A percentile compares a stretch with the other conserved stretches of the same genome.
phyloP scores from a whole-genome alignment of 2,329 filamentous ascomycete genomes.

The Ascochyta pisi region DNA sequence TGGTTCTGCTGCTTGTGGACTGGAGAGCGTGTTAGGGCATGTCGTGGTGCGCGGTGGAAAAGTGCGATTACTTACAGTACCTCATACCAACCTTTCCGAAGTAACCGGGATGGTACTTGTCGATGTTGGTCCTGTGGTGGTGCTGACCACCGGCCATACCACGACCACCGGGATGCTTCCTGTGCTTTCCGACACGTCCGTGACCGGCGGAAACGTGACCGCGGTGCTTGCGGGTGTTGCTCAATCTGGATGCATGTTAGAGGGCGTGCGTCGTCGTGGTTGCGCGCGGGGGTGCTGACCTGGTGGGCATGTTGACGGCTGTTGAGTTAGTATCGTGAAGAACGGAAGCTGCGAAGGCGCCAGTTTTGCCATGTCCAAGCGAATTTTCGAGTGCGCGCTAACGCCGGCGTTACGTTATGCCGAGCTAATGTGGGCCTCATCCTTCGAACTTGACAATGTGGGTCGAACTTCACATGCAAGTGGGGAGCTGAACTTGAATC shows the following conservation, averaged over 20 bases:
- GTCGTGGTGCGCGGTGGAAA: conserved; percentile 53
- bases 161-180: conserved; percentile 79
- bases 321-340: conserved; percentile 38
- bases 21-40: conserved; percentile 28
- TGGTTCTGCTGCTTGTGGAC: conserved; percentile 94
- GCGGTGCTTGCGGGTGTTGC: conserved; percentile 62
- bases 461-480: conserved; percentile 1
- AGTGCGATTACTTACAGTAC: conserved; percentile 24
- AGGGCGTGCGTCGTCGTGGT: not conserved
- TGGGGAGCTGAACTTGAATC: not conserved
- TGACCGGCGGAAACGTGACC: conserved; percentile 98
- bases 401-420: not conserved
- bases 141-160: conserved; percentile 98
- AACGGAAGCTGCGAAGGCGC: conserved; percentile 3
- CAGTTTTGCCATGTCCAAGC: conserved; percentile 13
- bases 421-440: not conserved
- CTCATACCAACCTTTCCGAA: conserved; percentile 89
- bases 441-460: not conserved
- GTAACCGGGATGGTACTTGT: conserved; percentile 98
- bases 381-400: conserved; percentile 12
- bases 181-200: conserved; percentile 98
- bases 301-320: conserved; percentile 44
- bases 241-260: conserved; percentile 25
- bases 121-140: conserved; percentile 93
- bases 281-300: conserved; percentile 19